Percentiles rank a stretch among this genome's conserved stretches.
phyloP scores from a whole-genome alignment of 2,329 filamentous ascomycete species.

The Tolypocladium pustulatum region DNA sequence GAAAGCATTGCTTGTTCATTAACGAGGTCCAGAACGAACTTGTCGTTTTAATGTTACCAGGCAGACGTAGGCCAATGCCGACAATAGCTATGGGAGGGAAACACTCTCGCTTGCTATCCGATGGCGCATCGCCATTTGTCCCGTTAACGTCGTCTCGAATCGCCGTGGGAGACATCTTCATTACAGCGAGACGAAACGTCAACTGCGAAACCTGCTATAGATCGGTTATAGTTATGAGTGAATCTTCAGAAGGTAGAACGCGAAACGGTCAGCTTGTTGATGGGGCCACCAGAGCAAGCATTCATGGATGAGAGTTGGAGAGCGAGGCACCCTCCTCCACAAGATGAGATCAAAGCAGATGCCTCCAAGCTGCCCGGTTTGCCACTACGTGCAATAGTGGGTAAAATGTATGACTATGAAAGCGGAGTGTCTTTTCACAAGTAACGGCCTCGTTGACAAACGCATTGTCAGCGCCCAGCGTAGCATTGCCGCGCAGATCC shows the following conservation, averaged over 20 bases:
- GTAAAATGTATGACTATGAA: too few relatives aligned
- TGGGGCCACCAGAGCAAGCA: too few relatives aligned
- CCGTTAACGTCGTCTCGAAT: neutral
- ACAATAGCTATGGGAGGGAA: slow-evolving; percentile 25
- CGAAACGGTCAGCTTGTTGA: too few relatives aligned
- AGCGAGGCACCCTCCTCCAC: too few relatives aligned
- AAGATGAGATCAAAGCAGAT: too few relatives aligned
- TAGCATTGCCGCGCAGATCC: neutral
- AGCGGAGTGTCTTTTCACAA: neutral
- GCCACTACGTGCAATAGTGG: too few relatives aligned
- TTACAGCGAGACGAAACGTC: too few relatives aligned
- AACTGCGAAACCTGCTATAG: too few relatives aligned
- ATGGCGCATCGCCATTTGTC: neutral
- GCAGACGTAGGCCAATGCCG: slow-evolving; percentile 29
- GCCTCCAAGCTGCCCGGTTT: too few relatives aligned
- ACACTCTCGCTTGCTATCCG: neutral
- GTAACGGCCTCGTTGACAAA: neutral
- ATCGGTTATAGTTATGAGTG: too few relatives aligned
- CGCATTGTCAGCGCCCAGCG: neutral
- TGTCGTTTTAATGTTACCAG: slow-evolving; percentile 24
- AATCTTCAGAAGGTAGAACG: too few relatives aligned
- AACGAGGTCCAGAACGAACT: slow-evolving; percentile 29
- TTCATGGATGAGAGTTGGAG: too few relatives aligned
- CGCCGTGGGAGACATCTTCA: neutral
- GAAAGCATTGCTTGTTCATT: slow-evolving; percentile 4